These are phyloP conservation scores for Potentilla sterilis DNA, from an alignment of 306 rosid species.

Conservation along the genomic window DNA sequence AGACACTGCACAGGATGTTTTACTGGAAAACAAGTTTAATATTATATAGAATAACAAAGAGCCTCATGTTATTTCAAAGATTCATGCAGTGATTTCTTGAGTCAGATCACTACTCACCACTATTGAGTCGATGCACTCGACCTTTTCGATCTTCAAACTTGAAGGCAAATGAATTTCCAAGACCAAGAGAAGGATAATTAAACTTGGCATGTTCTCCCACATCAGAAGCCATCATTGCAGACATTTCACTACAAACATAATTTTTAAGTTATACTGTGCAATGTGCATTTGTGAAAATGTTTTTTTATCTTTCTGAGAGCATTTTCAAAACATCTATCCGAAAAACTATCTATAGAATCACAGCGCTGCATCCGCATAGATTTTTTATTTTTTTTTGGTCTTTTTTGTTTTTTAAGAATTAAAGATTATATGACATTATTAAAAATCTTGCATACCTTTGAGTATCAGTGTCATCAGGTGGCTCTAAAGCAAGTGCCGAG, in stretches of 20 bases:
- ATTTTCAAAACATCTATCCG: neutral
- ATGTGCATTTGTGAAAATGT: neutral
- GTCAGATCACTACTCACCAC: constrained; percentile 54
- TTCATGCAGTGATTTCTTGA: constrained; percentile 14
- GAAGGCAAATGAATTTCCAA: constrained; percentile 72
- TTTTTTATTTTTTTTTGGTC: neutral
- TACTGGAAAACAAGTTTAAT: neutral
- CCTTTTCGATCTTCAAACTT: constrained; percentile 80
- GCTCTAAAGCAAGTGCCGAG: constrained; percentile 75
- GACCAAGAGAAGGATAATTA: constrained; percentile 53
- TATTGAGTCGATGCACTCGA: constrained; percentile 72
- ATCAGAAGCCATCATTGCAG: constrained; percentile 67
- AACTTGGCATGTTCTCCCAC: constrained; percentile 50
- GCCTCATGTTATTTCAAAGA: constrained; percentile 2
- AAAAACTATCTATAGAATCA: neutral
- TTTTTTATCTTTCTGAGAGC: neutral
- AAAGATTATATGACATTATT: neutral
- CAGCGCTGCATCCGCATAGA: neutral
- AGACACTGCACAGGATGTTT: constrained; percentile 3
- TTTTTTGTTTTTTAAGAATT: too few species aligned
- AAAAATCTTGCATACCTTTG: constrained; percentile 49
- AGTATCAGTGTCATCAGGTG: constrained; percentile 83
- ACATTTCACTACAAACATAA: constrained; percentile 67
- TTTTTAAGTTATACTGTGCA: constrained; percentile 9
- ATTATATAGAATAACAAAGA: neutral